A percentile compares a stretch with the other conserved stretches of the same genome.
Conservation (phyloP, 2,329 filamentous ascomycete species). For the Volutella citrinella region DNA sequence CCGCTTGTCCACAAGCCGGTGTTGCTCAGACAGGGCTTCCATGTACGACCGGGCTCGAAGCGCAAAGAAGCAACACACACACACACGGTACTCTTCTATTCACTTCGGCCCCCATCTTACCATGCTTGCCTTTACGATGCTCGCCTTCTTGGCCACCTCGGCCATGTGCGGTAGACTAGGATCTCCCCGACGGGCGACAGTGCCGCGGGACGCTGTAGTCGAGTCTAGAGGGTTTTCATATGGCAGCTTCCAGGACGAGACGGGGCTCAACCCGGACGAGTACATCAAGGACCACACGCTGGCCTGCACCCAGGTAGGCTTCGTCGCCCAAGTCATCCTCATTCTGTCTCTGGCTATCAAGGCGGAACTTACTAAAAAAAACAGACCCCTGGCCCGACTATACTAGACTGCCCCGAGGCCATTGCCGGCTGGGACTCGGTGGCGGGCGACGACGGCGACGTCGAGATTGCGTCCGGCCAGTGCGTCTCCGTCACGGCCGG, state of each 20-base stretch:
- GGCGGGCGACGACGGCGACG: neutral
- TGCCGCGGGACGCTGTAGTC: too few relatives aligned
- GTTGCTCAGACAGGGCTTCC: too few relatives aligned
- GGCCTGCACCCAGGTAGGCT: constrained; percentile 15
- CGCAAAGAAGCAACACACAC: too few relatives aligned
- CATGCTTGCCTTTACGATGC: too few relatives aligned
- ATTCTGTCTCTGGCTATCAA: neutral
- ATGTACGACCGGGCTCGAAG: too few relatives aligned
- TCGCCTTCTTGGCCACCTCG: too few relatives aligned
- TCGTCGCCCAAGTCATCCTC: neutral
- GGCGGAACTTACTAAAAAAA: constrained; percentile 4
- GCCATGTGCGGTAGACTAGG: too few relatives aligned
- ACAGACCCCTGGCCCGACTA: constrained; percentile 16
- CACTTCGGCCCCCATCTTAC: too few relatives aligned
- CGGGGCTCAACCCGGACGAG: constrained; percentile 12
- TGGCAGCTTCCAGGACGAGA: constrained; percentile 12
- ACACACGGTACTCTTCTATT: too few relatives aligned
- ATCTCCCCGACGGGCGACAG: too few relatives aligned
- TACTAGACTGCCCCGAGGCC: constrained; percentile 15
- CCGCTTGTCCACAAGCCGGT: too few relatives aligned
- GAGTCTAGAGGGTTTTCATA: too few relatives aligned
- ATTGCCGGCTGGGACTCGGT: constrained; percentile 15
- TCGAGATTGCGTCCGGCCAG: constrained; percentile 9
- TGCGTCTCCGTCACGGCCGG: constrained; percentile 11
- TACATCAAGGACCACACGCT: constrained; percentile 12